Evolutionary conservation across 148 eudicot species (phyloP).

Genomic region (Persicaria maculosa): DNA sequence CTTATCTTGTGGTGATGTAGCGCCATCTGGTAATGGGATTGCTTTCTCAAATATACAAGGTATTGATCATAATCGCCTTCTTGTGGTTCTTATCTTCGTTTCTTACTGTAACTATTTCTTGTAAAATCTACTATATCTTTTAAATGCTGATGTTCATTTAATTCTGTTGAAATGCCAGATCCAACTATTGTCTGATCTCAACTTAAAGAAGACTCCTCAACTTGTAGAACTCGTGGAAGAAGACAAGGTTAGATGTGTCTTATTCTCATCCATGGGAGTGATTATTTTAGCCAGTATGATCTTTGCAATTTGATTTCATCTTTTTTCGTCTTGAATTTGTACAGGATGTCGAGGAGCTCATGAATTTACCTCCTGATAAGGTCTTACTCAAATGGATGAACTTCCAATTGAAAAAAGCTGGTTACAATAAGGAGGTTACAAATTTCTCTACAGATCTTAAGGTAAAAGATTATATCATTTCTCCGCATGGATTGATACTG

Average conservation of each 20-base stretch:
- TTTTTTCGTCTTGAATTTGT: neutral
- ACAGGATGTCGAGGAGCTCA: conserved; percentile 76
- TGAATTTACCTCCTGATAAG: conserved; percentile 62
- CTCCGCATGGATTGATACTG: neutral
- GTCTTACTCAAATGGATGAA: conserved; percentile 77
- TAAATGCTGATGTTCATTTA: neutral
- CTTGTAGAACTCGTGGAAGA: conserved; percentile 80
- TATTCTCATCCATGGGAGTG: neutral
- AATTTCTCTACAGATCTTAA: conserved; percentile 69
- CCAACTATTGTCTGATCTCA: conserved; percentile 65
- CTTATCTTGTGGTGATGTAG: conserved; percentile 33
- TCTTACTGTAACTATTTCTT: neutral
- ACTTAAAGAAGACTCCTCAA: conserved; percentile 75
- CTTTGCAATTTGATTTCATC: neutral
- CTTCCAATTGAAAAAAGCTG: conserved; percentile 68
- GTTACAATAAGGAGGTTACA: conserved; percentile 56
- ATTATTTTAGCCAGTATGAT: neutral
- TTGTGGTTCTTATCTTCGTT: neutral
- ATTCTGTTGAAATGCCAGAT: conserved; percentile 28
- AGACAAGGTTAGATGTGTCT: conserved; percentile 30
- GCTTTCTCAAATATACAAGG: conserved; percentile 78
- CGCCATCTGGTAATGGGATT: conserved; percentile 79
- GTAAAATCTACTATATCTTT: neutral
- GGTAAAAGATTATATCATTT: conserved; percentile 27
- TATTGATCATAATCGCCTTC: conserved; percentile 13